Percentiles rank a stretch among this genome's conserved stretches.
Conservation (phyloP, 2,329 filamentous ascomycete species). For the Alternaria sp. region DNA sequence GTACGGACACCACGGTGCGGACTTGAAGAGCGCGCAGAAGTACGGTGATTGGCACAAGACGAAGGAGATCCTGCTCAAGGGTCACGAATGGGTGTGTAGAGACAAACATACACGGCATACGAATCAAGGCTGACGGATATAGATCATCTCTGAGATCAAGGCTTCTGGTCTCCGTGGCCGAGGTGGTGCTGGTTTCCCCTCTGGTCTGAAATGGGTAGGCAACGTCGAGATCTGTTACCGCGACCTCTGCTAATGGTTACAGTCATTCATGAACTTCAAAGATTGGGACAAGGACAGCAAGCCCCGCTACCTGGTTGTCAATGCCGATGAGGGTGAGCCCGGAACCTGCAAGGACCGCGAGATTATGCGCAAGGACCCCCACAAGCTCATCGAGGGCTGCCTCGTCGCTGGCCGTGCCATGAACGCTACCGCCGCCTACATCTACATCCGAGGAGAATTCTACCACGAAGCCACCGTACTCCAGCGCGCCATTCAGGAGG, state of each 20-base stretch:
- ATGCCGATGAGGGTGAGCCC: slow-evolving; percentile 97
- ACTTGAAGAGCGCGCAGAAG: slow-evolving; percentile 93
- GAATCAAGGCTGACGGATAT: slow-evolving; percentile 26
- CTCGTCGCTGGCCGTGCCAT: slow-evolving; percentile 94
- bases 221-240: neutral
- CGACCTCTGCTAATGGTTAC: slow-evolving; percentile 29
- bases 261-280: slow-evolving; percentile 99
- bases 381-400: slow-evolving; percentile 98
- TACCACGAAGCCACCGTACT: slow-evolving; percentile 93
- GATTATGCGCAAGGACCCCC: slow-evolving; percentile 99
- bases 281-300: slow-evolving; percentile 98
- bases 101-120: neutral
- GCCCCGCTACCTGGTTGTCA: slow-evolving; percentile 95
- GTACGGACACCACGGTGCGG: slow-evolving; percentile 89
- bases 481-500: slow-evolving; percentile 95
- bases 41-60: slow-evolving; percentile 99
- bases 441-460: slow-evolving; percentile 99
- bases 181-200: slow-evolving; percentile 97
- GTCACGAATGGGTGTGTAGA: slow-evolving; percentile 80
- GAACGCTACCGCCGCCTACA: slow-evolving; percentile 98
- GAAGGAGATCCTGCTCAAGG: slow-evolving; percentile 96
- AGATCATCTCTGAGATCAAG: slow-evolving; percentile 98
- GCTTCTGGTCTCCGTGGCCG: slow-evolving; percentile 92
- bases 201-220: slow-evolving; percentile 95
- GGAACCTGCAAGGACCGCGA: slow-evolving; percentile 99